A percentile compares a stretch with the other conserved stretches of the same genome.
These are phyloP conservation scores for Calvatia gigantea DNA, from an alignment of 768 basidiomycete species.

Conservation along the genomic window DNA sequence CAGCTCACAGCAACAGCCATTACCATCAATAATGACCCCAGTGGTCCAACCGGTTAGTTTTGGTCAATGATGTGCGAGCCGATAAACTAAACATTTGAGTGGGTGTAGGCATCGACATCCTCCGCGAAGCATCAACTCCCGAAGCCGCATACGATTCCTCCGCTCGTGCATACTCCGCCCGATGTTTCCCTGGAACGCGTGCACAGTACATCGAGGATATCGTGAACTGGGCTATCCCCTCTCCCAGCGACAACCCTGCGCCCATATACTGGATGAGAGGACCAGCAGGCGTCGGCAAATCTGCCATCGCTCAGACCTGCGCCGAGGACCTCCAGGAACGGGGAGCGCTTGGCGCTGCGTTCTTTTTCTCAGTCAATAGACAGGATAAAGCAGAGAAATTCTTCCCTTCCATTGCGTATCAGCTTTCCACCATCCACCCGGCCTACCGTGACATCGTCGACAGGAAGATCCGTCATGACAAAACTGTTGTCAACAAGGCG, in stretches of 20 bases:
- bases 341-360: not conserved
- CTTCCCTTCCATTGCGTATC: constrained; percentile 6
- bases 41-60: too few species aligned
- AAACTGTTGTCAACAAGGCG: not conserved
- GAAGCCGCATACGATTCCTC: not conserved
- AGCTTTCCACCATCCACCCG: not conserved
- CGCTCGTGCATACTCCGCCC: not conserved
- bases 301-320: not conserved
- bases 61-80: too few species aligned
- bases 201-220: not conserved
- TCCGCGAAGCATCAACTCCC: not conserved
- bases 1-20: too few species aligned
- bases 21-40: too few species aligned
- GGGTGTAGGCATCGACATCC: not conserved
- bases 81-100: too few species aligned
- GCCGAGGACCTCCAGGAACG: not conserved
- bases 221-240: not conserved
- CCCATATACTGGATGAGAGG: not conserved
- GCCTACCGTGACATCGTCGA: not conserved
- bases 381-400: not conserved
- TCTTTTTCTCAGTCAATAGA: constrained; percentile 1
- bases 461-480: not conserved
- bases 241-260: not conserved
- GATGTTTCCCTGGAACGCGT: not conserved
- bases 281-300: not conserved